These are phyloP conservation scores for Pittosporum tobira DNA, from an alignment of 129 eudicot genomes.

Conservation along the genomic window DNA sequence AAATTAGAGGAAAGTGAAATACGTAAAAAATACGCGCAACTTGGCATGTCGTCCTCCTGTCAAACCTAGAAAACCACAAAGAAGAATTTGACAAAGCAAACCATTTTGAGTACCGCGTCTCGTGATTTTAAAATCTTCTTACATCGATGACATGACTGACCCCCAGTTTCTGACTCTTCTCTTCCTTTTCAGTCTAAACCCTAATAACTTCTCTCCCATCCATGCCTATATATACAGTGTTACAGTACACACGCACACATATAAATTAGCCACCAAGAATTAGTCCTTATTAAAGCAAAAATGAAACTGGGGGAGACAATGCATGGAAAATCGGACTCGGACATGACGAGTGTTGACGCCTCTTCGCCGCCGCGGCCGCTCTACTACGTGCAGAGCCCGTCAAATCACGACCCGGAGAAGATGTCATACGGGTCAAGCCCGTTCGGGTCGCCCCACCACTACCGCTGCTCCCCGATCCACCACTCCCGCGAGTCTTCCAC, in stretches of 20 bases:
- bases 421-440: conserved; percentile 81
- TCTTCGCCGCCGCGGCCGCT: conserved; percentile 67
- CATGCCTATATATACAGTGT: too few species aligned
- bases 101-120: conserved; percentile 14
- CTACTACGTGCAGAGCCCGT: conserved; percentile 91
- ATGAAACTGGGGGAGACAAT: conserved; percentile 30
- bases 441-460: conserved; percentile 59
- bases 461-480: conserved; percentile 88
- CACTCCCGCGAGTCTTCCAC: conserved; percentile 91
- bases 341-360: conserved; percentile 65
- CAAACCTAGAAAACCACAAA: not conserved
- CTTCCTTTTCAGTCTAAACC: not conserved
- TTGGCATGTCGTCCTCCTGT: not conserved
- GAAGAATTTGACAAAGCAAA: conserved; percentile 11
- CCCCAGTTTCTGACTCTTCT: not conserved
- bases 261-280: too few species aligned
- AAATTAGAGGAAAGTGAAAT: too few species aligned
- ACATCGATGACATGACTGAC: too few species aligned
- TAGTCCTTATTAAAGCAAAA: not conserved
- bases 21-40: conserved; percentile 10
- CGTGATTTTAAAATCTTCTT: not conserved
- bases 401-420: conserved; percentile 62
- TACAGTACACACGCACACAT: too few species aligned
- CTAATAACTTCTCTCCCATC: not conserved
- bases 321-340: conserved; percentile 88